phyloP scores from a whole-genome alignment of 306 rosid species.

The Boehmeria nivea region DNA sequence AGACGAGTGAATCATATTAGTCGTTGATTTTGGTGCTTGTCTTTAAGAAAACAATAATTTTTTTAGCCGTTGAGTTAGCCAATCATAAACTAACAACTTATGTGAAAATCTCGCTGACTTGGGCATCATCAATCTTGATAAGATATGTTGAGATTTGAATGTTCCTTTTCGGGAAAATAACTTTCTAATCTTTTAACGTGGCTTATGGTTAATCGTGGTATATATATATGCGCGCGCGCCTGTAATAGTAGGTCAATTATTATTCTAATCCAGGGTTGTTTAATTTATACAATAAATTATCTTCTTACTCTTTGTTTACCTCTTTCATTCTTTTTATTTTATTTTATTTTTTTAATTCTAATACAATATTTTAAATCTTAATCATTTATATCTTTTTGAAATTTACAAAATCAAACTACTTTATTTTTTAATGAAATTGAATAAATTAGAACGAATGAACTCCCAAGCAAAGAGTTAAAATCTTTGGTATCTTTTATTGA shows the following conservation, averaged over 20 bases:
- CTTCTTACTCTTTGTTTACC: no score
- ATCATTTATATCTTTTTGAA: no score
- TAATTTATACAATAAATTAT: no score
- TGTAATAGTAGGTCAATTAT: constrained; percentile 9
- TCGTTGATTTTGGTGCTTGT: constrained; percentile 2
- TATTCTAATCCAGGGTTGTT: background rate
- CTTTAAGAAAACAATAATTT: background rate
- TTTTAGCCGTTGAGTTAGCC: constrained; percentile 18
- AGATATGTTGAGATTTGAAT: constrained; percentile 15
- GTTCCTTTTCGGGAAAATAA: constrained; percentile 1
- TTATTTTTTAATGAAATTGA: no score
- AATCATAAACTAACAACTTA: background rate
- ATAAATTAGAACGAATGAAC: no score
- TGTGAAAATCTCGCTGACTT: no score
- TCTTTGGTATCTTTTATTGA: no score
- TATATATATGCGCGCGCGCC: background rate
- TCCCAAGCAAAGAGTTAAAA: no score
- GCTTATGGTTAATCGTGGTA: constrained; percentile 10
- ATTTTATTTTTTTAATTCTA: constrained; percentile 9
- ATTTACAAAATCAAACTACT: no score
- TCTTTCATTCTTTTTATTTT: no score
- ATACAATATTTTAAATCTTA: no score
- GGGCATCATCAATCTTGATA: constrained; percentile 15
- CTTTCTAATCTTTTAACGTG: constrained; percentile 20
- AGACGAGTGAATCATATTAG: no score